A percentile compares a stretch with the other conserved stretches of the same genome.
phyloP scores from a whole-genome alignment of 2,329 filamentous ascomycete genomes.

The Xylariaceae sp. region DNA sequence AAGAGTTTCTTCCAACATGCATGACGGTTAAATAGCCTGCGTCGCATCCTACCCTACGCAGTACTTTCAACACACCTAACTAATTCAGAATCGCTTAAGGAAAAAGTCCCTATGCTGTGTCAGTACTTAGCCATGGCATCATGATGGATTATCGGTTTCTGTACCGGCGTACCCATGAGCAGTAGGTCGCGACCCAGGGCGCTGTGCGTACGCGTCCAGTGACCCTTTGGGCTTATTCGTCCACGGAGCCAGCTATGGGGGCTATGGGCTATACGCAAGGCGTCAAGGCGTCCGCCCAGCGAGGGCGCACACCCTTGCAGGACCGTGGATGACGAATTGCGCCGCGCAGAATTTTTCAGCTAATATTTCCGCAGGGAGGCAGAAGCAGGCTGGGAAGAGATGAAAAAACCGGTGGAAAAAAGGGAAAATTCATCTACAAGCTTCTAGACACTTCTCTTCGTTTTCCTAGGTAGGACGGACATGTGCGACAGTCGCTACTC shows the following conservation, averaged over 20 bases:
- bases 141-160: too few species aligned
- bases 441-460: too few species aligned
- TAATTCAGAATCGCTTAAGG: too few species aligned
- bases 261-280: not conserved
- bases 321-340: not conserved
- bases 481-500: too few species aligned
- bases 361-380: not conserved
- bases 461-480: too few species aligned
- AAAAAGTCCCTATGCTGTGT: too few species aligned
- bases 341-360: not conserved
- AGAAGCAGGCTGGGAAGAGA: too few species aligned
- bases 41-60: not conserved
- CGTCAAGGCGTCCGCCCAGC: not conserved
- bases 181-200: not conserved
- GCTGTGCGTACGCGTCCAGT: not conserved
- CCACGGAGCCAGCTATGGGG: constrained; percentile 10
- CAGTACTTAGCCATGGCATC: too few species aligned
- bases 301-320: not conserved
- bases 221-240: not conserved
- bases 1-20: not conserved
- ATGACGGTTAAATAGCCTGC: not conserved
- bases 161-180: not conserved
- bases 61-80: not conserved
- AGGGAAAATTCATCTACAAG: too few species aligned
- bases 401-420: too few species aligned